These are phyloP conservation scores for Euphorbia peplus DNA, from an alignment of 345 rosid genomes.

Conservation along the genomic window DNA sequence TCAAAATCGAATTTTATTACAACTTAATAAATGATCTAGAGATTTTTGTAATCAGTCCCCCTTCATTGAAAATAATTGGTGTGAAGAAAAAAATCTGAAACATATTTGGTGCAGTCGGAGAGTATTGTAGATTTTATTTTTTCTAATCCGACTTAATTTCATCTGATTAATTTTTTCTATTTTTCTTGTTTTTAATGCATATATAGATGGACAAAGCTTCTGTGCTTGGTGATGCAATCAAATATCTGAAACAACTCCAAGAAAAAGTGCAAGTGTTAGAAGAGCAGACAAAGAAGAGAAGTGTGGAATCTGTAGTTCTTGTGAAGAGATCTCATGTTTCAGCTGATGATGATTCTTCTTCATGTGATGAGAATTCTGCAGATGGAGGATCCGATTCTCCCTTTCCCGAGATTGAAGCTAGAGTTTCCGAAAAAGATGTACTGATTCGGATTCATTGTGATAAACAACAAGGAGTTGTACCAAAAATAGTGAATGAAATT, in stretches of 20 bases:
- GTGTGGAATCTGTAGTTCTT: conserved; percentile 51
- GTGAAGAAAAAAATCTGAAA: too few species aligned
- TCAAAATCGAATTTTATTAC: too few species aligned
- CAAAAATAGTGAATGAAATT: conserved; percentile 43
- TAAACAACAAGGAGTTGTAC: conserved; percentile 43
- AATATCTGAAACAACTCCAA: conserved; percentile 65
- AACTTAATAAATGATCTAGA: too few species aligned
- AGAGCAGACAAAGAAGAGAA: conserved; percentile 49
- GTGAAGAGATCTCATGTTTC: conserved; percentile 53
- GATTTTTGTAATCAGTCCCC: too few species aligned
- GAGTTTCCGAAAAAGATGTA: conserved; percentile 49
- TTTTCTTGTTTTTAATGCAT: not conserved
- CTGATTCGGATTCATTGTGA: conserved; percentile 60
- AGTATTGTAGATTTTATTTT: too few species aligned
- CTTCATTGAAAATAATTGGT: too few species aligned
- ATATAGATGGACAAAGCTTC: conserved; percentile 62
- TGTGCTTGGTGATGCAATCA: conserved; percentile 69
- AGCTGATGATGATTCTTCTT: conserved; percentile 40
- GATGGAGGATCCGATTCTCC: conserved; percentile 30
- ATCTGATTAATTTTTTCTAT: not conserved
- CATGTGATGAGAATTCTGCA: conserved; percentile 38
- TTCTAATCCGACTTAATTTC: too few species aligned
- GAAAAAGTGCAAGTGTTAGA: conserved; percentile 47
- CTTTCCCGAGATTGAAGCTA: conserved; percentile 71
- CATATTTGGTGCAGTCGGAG: too few species aligned